These are phyloP conservation scores for Vigna reflexopilosa DNA, from an alignment of 306 rosid species.

Conservation along the genomic window DNA sequence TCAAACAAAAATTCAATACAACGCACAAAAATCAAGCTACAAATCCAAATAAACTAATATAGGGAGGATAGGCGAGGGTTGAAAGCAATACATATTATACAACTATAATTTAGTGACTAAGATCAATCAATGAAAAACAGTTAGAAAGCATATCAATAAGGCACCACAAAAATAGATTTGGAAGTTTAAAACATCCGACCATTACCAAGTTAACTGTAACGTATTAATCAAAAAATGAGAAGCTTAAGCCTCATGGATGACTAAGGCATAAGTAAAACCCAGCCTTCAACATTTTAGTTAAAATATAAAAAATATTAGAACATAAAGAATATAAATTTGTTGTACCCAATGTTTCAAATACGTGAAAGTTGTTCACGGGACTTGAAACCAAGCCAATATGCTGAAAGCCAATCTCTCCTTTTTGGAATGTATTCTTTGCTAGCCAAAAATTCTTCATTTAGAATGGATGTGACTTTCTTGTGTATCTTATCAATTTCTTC, in stretches of 20 bases:
- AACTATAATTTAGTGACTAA: background rate
- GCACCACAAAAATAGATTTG: constrained; percentile 1
- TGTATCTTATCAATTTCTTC: constrained; percentile 77
- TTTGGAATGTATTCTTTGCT: constrained; percentile 94
- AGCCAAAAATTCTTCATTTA: constrained; percentile 83
- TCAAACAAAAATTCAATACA: too few relatives aligned
- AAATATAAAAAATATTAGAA: constrained; percentile 8
- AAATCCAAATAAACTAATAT: too few relatives aligned
- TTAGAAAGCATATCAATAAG: background rate
- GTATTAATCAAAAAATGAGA: background rate
- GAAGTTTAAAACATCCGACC: background rate
- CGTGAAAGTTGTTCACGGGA: constrained; percentile 96
- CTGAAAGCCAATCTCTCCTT: constrained; percentile 96
- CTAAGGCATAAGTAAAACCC: background rate
- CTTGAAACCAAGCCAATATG: constrained; percentile 96
- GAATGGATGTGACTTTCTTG: constrained; percentile 71
- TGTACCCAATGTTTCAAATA: constrained; percentile 89
- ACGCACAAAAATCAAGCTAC: too few relatives aligned
- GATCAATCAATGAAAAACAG: background rate
- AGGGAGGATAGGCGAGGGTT: background rate
- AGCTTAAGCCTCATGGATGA: background rate
- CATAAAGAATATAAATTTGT: constrained; percentile 28
- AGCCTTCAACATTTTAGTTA: constrained; percentile 31
- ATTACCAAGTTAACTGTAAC: background rate
- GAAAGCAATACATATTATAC: background rate